Evolutionary conservation across 441 rosid genomes (phyloP), one percentile per base, ranked within the genome.

Genomic region (Erodium trifolium): DNA sequence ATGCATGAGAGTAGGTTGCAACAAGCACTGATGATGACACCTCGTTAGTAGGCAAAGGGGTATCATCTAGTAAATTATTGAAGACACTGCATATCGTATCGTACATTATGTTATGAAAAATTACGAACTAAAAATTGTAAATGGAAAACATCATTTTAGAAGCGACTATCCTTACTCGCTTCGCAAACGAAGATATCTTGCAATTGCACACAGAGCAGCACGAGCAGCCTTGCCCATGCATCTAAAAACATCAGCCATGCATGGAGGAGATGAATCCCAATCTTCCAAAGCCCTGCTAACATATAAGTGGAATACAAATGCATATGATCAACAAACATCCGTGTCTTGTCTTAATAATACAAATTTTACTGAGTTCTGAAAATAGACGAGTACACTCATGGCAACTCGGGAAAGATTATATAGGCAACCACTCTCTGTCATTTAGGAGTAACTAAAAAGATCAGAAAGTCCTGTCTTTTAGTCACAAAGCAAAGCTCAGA

Each of bases 201-300:
- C 95, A 70, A 93, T 80, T 18, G 89, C 94, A 82, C 86, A 86
- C 65, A 93, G 77, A 78, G 91, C 86, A 76, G 91, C 87, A 63
- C 98, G 89, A 78, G 98, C 95, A 70, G 85, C 97, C 82, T 85
- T 93, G 53, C 98, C 98, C 95, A 93, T 86, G 67, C 94, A 86
- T 85, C 91, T 78, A 74, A 85, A 93, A 65, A 88, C 73, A 77
- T 93, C 98, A 76, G 87, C 88, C 97, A 91, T 89, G 79, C 98
- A 93, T 3, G 98, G 96, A 35, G 98, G 98, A 53, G 95, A 87
- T 27, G 98, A 85, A 75, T 91, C 97, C 81, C 87, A 82, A 79
- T 93, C 96, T 81, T 91, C 98, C 75, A 86, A 77, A 60, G 96
- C 83, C 80, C 98, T 93, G 69, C 41, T 53, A 75, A 49, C 57